Evolutionary conservation across 768 basidiomycete genomes (phyloP), one percentile per base, ranked within the genome.

Genomic region (Suillus subaureus): DNA sequence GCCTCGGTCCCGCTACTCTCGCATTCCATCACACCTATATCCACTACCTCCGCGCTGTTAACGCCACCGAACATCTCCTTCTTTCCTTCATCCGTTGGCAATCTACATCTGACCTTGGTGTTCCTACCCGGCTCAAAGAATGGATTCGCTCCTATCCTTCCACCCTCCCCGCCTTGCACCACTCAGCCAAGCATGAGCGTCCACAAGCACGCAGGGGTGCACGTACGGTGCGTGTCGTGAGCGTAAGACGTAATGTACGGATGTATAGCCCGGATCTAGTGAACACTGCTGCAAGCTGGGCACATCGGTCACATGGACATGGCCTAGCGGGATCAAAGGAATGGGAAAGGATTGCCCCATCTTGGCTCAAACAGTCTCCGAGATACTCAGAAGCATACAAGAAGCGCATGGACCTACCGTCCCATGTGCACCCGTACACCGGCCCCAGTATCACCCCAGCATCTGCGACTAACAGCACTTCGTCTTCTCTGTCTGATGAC

Each of bases 61-160:
- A 89, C 42, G 97, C 96, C 1, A 92, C 92, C 70, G 97, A 99
- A 74, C 97, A 99, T 69, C 81, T 99, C 58, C 80, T 98, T n/a
- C 85, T 99, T 15, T 85, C 93, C 0, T 97, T 91, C 75, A 90
- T 99, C 65, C 88, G 96, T 37, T 92, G 89, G 82, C 89, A 94
- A 70, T 56, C 42, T 47, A 75, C 71, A 63, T 68, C 65, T 33
- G 75, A 73, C 16, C 83, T 89, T 6, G 88, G 89, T 3, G 86
- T 95, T 11, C 97, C 96, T 3, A 86, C 87, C 16, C 87, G 93
- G n/a, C 87, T 97, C 67, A 91, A 92, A 71, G 89, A 93, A 69
- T 96, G 94, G 93, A 91, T 97, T 67, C 86, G 91, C 66, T 92
- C 92, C 3, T 97, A 98, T 72, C 94, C 95, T 0, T 75, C 87